Evolutionary conservation across 2,329 filamentous ascomycete species (phyloP).

Genomic region (Botrytis aclada): DNA sequence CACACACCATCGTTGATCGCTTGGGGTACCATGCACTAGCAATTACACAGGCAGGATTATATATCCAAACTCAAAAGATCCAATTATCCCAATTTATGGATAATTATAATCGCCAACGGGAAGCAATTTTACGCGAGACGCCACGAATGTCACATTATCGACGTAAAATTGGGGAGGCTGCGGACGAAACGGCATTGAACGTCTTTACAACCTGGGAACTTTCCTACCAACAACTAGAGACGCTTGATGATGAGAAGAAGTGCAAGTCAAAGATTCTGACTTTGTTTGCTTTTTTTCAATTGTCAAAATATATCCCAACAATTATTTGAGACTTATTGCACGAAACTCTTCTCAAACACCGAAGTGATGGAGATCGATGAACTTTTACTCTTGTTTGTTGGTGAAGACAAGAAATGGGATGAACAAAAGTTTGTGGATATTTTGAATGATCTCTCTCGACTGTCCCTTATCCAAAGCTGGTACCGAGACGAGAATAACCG

Average conservation of each 20-base stretch:
- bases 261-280: conserved; percentile 24
- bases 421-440: conserved; percentile 23
- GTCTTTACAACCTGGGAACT: conserved; percentile 35
- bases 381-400: background rate
- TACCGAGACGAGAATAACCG: conserved; percentile 18
- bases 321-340: conserved; percentile 25
- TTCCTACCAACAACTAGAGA: conserved; percentile 27
- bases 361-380: background rate
- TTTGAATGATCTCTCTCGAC: conserved; percentile 21
- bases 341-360: background rate
- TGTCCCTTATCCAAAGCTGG: conserved; percentile 30
- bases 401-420: conserved; percentile 16
- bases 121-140: conserved; percentile 25
- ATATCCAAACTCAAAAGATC: conserved; percentile 28
- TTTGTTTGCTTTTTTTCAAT: conserved; percentile 32
- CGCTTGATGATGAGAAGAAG: background rate
- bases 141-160: conserved; percentile 27
- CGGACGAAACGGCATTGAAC: conserved; percentile 24
- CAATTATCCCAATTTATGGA: conserved; percentile 26
- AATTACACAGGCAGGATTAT: conserved; percentile 35
- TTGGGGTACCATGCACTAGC: conserved; percentile 33
- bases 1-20: conserved; percentile 22
- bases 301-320: conserved; percentile 29
- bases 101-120: conserved; percentile 22
- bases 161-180: conserved; percentile 11